A percentile compares a stretch with the other conserved stretches of the same genome.
phyloP scores from a whole-genome alignment of 352 stramenopile genomes.

The Aphanomyces stellatus region DNA sequence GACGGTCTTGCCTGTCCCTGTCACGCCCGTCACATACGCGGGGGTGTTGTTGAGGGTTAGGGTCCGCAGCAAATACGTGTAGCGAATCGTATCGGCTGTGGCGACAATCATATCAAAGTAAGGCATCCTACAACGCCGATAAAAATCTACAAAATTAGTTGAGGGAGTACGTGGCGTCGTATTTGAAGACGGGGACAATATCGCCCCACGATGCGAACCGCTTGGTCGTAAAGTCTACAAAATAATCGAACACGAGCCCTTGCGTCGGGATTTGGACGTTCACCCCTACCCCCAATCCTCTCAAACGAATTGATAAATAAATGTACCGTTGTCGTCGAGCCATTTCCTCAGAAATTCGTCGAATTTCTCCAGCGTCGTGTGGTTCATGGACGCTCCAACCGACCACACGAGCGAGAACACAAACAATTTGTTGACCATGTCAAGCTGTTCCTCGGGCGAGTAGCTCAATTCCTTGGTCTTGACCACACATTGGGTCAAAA shows the following conservation, averaged over 20 bases:
- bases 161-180: slow-evolving; percentile 28
- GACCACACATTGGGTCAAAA: slow-evolving; percentile 44
- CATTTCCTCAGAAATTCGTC: slow-evolving; percentile 68
- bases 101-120: slow-evolving; percentile 81
- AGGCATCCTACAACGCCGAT: slow-evolving; percentile 22
- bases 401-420: slow-evolving; percentile 89
- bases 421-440: slow-evolving; percentile 73
- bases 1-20: slow-evolving; percentile 85
- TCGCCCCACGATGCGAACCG: slow-evolving; percentile 48
- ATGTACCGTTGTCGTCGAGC: slow-evolving; percentile 19
- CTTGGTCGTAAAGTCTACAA: slow-evolving; percentile 48
- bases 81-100: slow-evolving; percentile 61
- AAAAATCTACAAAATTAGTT: not conserved
- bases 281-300: not conserved
- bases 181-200: slow-evolving; percentile 59
- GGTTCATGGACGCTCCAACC: slow-evolving; percentile 75
- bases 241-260: slow-evolving; percentile 84
- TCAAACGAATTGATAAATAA: not conserved
- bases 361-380: slow-evolving; percentile 62
- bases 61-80: slow-evolving; percentile 45
- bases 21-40: slow-evolving; percentile 85
- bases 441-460: slow-evolving; percentile 31
- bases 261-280: slow-evolving; percentile 22
- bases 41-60: slow-evolving; percentile 58
- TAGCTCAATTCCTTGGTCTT: slow-evolving; percentile 22